Evolutionary conservation across 1,139 yeast genomes (phyloP).

Genomic region (Scheffersomyces stambukii): DNA sequence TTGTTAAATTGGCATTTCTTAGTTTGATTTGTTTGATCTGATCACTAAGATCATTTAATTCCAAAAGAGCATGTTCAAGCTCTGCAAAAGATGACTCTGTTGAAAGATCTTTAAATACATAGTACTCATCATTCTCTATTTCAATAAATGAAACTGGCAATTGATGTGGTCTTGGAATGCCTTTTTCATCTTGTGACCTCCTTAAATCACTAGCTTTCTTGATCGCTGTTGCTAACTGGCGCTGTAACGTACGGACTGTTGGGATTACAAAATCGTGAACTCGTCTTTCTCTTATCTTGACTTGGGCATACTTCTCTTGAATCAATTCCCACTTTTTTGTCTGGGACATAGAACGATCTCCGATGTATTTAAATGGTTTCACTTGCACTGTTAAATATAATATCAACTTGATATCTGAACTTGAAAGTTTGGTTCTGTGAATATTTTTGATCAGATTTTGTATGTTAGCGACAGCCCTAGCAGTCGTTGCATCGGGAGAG

Average conservation of each 20-base stretch:
- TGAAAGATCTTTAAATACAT: slow-evolving; percentile 11
- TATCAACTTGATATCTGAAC: slow-evolving; percentile 26
- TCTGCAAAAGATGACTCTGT: slow-evolving; percentile 20
- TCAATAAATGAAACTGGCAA: slow-evolving; percentile 12
- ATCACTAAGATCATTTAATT: slow-evolving; percentile 31
- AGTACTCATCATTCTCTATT: slow-evolving; percentile 13
- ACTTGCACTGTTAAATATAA: slow-evolving; percentile 26
- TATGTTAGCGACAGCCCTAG: slow-evolving; percentile 5
- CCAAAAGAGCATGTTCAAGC: slow-evolving; percentile 26
- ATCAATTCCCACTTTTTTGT: slow-evolving; percentile 35
- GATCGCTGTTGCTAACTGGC: slow-evolving; percentile 34
- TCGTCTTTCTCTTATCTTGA: slow-evolving; percentile 12
- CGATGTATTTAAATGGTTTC: slow-evolving; percentile 37
- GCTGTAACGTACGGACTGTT: slow-evolving; percentile 34
- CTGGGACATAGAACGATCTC: slow-evolving; percentile 29
- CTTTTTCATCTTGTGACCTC: slow-evolving; percentile 9
- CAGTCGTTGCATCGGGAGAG: no score
- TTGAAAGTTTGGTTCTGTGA: slow-evolving; percentile 24
- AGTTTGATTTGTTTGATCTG: slow-evolving; percentile 26
- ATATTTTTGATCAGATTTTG: slow-evolving; percentile 8
- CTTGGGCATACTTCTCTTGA: slow-evolving; percentile 21
- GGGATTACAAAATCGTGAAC: slow-evolving; percentile 19
- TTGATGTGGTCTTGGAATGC: slow-evolving; percentile 4
- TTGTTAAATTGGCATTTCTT: slow-evolving; percentile 8
- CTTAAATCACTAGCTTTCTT: slow-evolving; percentile 23